phyloP scores from a whole-genome alignment of 345 rosid genomes.

The Clausena lansium region DNA sequence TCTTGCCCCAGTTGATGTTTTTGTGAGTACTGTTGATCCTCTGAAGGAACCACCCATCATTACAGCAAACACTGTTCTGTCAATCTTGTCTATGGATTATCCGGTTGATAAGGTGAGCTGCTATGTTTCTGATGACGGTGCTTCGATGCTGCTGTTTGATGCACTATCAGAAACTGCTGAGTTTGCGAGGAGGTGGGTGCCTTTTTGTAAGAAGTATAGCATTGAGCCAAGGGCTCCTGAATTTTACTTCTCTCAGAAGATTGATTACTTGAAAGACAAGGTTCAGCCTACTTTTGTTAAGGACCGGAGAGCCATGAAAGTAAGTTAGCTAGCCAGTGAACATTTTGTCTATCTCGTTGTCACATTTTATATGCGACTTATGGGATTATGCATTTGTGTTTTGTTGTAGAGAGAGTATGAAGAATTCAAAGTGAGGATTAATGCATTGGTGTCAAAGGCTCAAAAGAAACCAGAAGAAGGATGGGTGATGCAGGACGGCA shows the following conservation, averaged over 20 bases:
- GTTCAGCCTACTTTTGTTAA: constrained; percentile 91
- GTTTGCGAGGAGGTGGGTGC: constrained; percentile 98
- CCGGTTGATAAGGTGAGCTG: constrained; percentile 89
- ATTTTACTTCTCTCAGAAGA: constrained; percentile 86
- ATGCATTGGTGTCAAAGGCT: constrained; percentile 89
- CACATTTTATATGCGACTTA: background rate
- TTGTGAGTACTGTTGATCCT: constrained; percentile 94
- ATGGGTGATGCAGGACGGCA: constrained; percentile 99
- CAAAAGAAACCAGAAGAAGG: constrained; percentile 98
- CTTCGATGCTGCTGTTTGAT: constrained; percentile 92
- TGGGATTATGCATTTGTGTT: background rate
- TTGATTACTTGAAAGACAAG: constrained; percentile 92
- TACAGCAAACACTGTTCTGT: constrained; percentile 91
- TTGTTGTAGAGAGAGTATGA: constrained; percentile 82
- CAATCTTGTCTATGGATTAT: constrained; percentile 76
- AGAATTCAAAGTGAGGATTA: constrained; percentile 92
- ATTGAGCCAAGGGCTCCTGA: constrained; percentile 94
- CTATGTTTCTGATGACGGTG: constrained; percentile 96
- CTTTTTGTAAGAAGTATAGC: constrained; percentile 82
- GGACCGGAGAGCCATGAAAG: constrained; percentile 99
- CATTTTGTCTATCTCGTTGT: background rate
- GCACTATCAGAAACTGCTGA: constrained; percentile 85
- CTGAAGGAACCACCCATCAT: constrained; percentile 97
- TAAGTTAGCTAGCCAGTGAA: constrained; percentile 32
- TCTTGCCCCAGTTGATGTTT: constrained; percentile 81